phyloP scores from a whole-genome alignment of 495 filamentous ascomycete species.

The Friedmanniomyces simplex region DNA sequence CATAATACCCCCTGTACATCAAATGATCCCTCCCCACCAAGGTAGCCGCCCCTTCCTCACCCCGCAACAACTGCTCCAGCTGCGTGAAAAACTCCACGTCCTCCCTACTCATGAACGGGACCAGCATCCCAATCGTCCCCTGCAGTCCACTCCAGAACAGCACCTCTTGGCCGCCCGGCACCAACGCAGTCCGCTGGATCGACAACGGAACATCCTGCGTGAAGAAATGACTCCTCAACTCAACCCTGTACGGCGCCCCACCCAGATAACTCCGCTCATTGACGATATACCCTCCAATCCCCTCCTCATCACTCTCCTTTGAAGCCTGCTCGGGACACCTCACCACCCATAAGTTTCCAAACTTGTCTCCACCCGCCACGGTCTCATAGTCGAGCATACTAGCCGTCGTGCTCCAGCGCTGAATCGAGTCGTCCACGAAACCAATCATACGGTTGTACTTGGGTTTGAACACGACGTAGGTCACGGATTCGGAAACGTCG shows the following conservation, averaged over 20 bases:
- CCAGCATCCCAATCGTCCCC: constrained; percentile 82
- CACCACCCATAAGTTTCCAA: constrained; percentile 89
- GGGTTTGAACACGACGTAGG: constrained; percentile 80
- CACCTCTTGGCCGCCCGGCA: constrained; percentile 83
- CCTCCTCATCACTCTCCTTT: constrained; percentile 85
- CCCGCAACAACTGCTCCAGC: constrained; percentile 73
- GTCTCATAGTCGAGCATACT: constrained; percentile 98
- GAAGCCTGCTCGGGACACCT: constrained; percentile 79
- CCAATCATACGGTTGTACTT: constrained; percentile 83
- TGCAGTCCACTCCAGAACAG: constrained; percentile 90
- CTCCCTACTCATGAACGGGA: constrained; percentile 81
- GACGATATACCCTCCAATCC: constrained; percentile 75
- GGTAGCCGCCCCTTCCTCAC: constrained; percentile 64
- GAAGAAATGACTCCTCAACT: constrained; percentile 78
- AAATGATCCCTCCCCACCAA: constrained; percentile 88
- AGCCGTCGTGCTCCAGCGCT: constrained; percentile 78
- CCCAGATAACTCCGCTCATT: constrained; percentile 83
- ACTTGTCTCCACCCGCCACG: constrained; percentile 89
- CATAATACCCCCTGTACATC: constrained; percentile 91
- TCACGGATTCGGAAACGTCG: constrained; percentile 83
- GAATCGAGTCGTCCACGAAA: constrained; percentile 79
- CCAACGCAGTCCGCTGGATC: constrained; percentile 78
- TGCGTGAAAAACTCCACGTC: constrained; percentile 97
- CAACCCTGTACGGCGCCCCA: constrained; percentile 73
- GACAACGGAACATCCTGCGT: constrained; percentile 85